These are phyloP conservation scores for Tolypocladium pustulatum DNA, from an alignment of 2,329 filamentous ascomycete species.

Conservation along the genomic window DNA sequence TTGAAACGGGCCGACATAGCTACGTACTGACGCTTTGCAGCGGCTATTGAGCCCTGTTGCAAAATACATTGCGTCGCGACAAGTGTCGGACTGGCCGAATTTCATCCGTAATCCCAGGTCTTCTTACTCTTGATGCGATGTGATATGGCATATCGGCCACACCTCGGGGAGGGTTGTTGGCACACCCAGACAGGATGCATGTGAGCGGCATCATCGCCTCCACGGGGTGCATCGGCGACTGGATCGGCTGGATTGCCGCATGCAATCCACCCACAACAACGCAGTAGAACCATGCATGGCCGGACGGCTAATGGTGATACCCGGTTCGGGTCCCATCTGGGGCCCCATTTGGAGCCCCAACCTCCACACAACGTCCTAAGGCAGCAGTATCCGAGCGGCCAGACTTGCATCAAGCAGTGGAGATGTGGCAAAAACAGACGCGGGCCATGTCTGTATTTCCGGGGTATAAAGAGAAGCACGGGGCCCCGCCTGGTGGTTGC, in stretches of 20 bases:
- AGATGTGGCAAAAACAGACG: not conserved
- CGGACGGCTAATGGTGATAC: not conserved
- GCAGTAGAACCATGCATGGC: not conserved
- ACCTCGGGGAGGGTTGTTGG: not conserved
- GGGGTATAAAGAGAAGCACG: not conserved
- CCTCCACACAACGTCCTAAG: not conserved
- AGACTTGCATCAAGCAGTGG: not conserved
- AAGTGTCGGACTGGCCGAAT: not conserved
- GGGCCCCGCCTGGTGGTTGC: not conserved
- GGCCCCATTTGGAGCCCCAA: slow-evolving; percentile 5
- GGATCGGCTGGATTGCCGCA: not conserved
- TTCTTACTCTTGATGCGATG: not conserved
- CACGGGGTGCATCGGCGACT: not conserved
- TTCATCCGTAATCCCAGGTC: not conserved
- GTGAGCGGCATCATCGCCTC: not conserved
- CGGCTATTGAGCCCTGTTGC: not conserved
- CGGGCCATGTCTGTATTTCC: not conserved
- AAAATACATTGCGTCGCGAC: not conserved
- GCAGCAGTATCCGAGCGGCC: not conserved
- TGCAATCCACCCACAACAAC: not conserved
- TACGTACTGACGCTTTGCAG: not conserved
- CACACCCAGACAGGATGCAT: not conserved
- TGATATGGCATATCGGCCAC: not conserved
- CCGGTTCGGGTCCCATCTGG: not conserved
- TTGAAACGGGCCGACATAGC: not conserved